Evolutionary conservation across 192 early-diverging fungal species (phyloP).

Genomic region (Coemansia sp.): DNA sequence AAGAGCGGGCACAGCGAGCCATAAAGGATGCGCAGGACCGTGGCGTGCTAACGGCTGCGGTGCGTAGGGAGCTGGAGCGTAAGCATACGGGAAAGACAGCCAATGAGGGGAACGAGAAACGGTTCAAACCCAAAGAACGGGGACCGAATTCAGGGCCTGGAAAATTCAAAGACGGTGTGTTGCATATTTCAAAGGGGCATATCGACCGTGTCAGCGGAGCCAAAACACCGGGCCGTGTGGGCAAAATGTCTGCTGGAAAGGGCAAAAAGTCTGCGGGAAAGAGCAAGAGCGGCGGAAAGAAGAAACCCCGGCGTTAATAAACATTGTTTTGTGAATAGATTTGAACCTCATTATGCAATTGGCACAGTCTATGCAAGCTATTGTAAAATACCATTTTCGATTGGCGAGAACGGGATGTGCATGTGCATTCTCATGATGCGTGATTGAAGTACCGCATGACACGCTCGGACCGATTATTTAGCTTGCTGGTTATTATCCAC

Average conservation of each 20-base stretch:
- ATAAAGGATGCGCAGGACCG: constrained; percentile 44
- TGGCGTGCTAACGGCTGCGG: constrained; percentile 26
- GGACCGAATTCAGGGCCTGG: constrained; percentile 32
- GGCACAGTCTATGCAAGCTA: background rate
- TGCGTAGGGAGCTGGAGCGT: constrained; percentile 38
- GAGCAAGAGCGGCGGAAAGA: constrained; percentile 3
- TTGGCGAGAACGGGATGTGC: background rate
- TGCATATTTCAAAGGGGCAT: constrained; percentile 40
- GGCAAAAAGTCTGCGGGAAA: constrained; percentile 16
- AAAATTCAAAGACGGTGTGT: constrained; percentile 37
- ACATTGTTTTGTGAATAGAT: background rate
- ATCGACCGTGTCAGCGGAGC: constrained; percentile 39
- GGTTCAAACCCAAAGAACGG: constrained; percentile 11
- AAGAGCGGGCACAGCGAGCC: constrained; percentile 12
- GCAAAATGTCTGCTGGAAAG: constrained; percentile 14
- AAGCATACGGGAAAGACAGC: constrained; percentile 27
- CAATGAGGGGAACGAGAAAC: background rate
- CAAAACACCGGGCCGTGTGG: constrained; percentile 4
- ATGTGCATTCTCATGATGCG: background rate
- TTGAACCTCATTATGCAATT: background rate
- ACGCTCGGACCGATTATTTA: background rate
- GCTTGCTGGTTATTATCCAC: background rate
- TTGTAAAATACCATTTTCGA: background rate
- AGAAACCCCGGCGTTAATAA: constrained; percentile 9
- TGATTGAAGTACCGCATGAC: constrained; percentile 1